These are phyloP conservation scores for Cordyceps militaris DNA, from an alignment of 2,329 filamentous ascomycete genomes.

Conservation along the genomic window DNA sequence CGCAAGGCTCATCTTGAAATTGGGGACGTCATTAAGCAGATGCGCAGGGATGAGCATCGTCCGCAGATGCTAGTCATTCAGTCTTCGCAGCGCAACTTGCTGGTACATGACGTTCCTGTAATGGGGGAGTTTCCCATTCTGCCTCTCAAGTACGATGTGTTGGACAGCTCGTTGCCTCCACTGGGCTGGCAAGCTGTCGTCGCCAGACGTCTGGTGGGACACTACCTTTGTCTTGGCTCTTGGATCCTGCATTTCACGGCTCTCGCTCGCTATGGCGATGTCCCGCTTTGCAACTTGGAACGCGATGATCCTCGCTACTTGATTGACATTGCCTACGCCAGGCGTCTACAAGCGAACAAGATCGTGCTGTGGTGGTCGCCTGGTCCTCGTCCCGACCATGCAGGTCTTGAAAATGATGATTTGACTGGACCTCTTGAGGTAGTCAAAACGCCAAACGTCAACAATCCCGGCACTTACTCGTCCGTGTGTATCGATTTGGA, in stretches of 20 bases:
- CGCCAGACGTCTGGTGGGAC: constrained; percentile 75
- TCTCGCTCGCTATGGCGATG: constrained; percentile 83
- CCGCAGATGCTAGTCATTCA: constrained; percentile 84
- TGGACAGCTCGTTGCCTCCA: constrained; percentile 81
- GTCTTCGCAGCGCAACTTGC: constrained; percentile 72
- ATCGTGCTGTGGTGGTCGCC: constrained; percentile 97
- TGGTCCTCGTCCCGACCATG: constrained; percentile 83
- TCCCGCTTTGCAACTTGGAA: constrained; percentile 92
- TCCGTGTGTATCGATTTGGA: constrained; percentile 95
- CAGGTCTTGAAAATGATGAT: constrained; percentile 91
- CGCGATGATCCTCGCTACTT: constrained; percentile 89
- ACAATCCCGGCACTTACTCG: constrained; percentile 87
- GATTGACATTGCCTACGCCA: constrained; percentile 92
- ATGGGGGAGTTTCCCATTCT: constrained; percentile 80
- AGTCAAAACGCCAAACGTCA: constrained; percentile 86
- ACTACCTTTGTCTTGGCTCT: constrained; percentile 86
- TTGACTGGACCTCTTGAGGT: constrained; percentile 74
- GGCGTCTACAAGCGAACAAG: constrained; percentile 81
- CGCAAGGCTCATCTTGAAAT: constrained; percentile 86
- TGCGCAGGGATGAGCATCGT: constrained; percentile 74
- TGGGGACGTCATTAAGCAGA: constrained; percentile 80
- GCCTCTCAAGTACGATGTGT: constrained; percentile 70
- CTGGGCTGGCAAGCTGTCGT: constrained; percentile 91
- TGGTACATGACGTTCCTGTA: constrained; percentile 78
- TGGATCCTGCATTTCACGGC: constrained; percentile 88